Evolutionary conservation across 139 green algal species (phyloP), one percentile per base, ranked within the genome.

Genomic region (Chlamydomonas schloesseri): DNA sequence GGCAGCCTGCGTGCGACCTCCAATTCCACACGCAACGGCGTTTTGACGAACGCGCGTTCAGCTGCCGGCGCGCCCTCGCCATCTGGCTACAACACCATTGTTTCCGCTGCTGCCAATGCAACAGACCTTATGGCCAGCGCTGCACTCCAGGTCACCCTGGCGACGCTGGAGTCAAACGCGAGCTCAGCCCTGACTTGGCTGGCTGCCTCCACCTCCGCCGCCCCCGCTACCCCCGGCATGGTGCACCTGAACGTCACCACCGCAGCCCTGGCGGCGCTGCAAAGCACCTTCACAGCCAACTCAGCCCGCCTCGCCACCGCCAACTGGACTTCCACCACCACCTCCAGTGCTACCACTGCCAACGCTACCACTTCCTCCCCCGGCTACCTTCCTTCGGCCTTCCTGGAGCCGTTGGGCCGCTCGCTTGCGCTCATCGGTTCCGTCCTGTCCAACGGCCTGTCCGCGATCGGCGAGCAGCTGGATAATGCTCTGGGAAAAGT

Each of bases 401-500:
- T 85, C 3, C 21, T 85, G 21, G 26, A 53, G 33, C 79, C 79
- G 21, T 21, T 85, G n/a, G 2, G 24, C 31, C 3, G 3, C n/a
- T 65, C 47, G 3, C 36, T 76, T 3, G 20, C 37, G 67, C 31
- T 69, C 13, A 65, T 84, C n/a, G 15, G 28, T 1, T 33, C 33
- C 18, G 65, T 65, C 28, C 14, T 85, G 4, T 57, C 67, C n/a
- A 75, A 76, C 79, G 79, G 79, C 46, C 14, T 85, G 29, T 33
- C 47, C 20, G 67, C 79, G 8, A 50, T 85, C 17, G 23, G n/a
- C 26, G 67, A 77, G 34, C 65, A 85, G 46, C 79, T 85, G 4
- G 79, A 85, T 31, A 69, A 69, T 28, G 79, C 79, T 13, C 50
- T 85, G 6, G 79, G 79, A 31, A 76, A 76, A 67, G 47, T 29